Conservation (phyloP, 208 protist genomes). For the Novymonas esmeraldas region DNA sequence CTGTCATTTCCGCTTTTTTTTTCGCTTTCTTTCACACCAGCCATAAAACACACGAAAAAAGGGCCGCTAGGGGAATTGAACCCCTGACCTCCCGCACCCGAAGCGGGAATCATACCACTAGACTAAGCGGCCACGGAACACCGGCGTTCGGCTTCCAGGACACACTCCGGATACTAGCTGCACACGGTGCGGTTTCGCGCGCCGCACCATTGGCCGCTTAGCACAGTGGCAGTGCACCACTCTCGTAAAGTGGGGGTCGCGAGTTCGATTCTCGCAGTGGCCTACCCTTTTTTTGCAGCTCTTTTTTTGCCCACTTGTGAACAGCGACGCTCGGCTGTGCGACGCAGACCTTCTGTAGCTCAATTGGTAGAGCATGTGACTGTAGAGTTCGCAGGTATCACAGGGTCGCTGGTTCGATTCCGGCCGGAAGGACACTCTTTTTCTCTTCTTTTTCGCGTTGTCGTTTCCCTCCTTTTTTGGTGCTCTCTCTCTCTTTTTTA, state of each 20-base stretch:
- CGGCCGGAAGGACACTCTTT: constrained; percentile 51
- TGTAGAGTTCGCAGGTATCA: constrained; percentile 32
- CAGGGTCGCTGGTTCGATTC: constrained; percentile 86
- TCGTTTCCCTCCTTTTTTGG: no score
- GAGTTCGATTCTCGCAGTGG: constrained; percentile 36
- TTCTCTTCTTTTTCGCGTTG: constrained; percentile 1
- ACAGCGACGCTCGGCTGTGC: no score
- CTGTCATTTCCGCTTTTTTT: no score
- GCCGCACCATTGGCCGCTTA: constrained; percentile 76
- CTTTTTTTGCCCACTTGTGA: background rate
- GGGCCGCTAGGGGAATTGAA: no score
- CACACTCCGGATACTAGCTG: no score
- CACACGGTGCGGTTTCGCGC: no score
- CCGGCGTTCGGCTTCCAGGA: no score
- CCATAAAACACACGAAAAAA: no score
- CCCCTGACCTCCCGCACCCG: constrained; percentile 80
- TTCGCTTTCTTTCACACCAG: no score
- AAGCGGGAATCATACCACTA: constrained; percentile 84
- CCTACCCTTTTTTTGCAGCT: constrained; percentile 12
- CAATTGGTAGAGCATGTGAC: constrained; percentile 43
- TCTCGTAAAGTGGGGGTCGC: constrained; percentile 95
- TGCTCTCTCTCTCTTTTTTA: no score
- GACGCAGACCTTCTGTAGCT: constrained; percentile 26
- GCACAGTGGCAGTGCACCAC: constrained; percentile 94
- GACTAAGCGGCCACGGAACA: constrained; percentile 55